Conservation (phyloP, 352 stramenopile species). For the Phytophthora parvispora region DNA sequence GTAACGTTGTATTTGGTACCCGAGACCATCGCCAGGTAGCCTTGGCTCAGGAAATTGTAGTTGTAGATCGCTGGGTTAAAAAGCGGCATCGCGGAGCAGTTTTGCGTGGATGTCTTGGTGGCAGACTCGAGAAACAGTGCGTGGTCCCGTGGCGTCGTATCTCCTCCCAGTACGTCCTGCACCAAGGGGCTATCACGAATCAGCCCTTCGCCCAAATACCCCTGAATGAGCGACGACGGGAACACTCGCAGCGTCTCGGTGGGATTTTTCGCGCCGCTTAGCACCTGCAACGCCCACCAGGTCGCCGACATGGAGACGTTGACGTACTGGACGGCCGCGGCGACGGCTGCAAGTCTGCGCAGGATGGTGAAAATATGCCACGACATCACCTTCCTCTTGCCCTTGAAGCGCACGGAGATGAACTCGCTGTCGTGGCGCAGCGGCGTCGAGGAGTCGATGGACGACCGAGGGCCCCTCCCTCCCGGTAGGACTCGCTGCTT, state of each 20-base stretch:
- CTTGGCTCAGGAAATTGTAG: slow-evolving; percentile 41
- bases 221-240: slow-evolving; percentile 28
- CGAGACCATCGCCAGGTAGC: slow-evolving; percentile 25
- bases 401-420: slow-evolving; percentile 7
- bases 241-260: slow-evolving; percentile 23
- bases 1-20: slow-evolving; percentile 49
- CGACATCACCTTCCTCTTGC: background rate
- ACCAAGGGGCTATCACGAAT: slow-evolving; percentile 48
- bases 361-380: slow-evolving; percentile 28
- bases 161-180: slow-evolving; percentile 13
- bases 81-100: slow-evolving; percentile 18
- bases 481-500: background rate
- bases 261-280: slow-evolving; percentile 21
- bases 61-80: slow-evolving; percentile 44
- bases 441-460: background rate
- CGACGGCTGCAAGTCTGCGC: slow-evolving; percentile 32
- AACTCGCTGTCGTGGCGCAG: slow-evolving; percentile 20
- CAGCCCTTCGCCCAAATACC: slow-evolving; percentile 35
- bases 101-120: slow-evolving; percentile 26
- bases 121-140: slow-evolving; percentile 46
- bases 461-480: background rate
- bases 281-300: slow-evolving; percentile 27
- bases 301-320: slow-evolving; percentile 36
- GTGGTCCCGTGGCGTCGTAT: slow-evolving; percentile 39
- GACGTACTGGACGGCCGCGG: slow-evolving; percentile 44